These are phyloP conservation scores for Galium porrigens DNA, from an alignment of 305 asterid genomes.

Conservation along the genomic window DNA sequence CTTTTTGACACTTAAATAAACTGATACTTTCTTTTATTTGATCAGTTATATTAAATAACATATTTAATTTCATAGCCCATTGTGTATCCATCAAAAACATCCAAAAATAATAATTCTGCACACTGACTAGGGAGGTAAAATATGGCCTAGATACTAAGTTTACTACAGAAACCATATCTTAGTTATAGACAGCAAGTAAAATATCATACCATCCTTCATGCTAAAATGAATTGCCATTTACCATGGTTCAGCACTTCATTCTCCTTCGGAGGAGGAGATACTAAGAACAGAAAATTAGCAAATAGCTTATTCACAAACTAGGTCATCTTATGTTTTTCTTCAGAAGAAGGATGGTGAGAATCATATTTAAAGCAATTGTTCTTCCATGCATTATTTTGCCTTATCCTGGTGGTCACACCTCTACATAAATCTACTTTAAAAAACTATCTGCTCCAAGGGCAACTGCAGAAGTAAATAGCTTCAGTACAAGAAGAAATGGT, in stretches of 20 bases:
- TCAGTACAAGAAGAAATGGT: not conserved
- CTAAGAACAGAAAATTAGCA: not conserved
- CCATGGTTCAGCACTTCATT: constrained; percentile 1
- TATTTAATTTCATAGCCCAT: not conserved
- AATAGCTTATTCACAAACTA: not conserved
- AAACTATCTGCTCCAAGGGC: not conserved
- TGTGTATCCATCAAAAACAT: not conserved
- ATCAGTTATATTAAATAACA: not conserved
- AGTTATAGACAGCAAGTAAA: not conserved
- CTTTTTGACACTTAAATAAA: not conserved
- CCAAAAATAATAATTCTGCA: not conserved
- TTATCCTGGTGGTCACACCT: not conserved
- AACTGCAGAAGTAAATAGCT: not conserved
- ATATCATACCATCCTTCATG: not conserved
- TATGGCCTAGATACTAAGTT: not conserved
- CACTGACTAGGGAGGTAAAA: not conserved
- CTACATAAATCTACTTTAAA: not conserved
- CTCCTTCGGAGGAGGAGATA: not conserved
- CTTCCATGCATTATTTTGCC: not conserved
- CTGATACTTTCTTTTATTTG: not conserved
- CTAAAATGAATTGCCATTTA: not conserved
- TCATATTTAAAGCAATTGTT: not conserved
- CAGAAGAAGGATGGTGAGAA: not conserved
- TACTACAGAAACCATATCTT: not conserved
- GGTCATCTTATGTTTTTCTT: not conserved